Conservation (phyloP, 345 rosid species). For the Dimocarpus longan region DNA sequence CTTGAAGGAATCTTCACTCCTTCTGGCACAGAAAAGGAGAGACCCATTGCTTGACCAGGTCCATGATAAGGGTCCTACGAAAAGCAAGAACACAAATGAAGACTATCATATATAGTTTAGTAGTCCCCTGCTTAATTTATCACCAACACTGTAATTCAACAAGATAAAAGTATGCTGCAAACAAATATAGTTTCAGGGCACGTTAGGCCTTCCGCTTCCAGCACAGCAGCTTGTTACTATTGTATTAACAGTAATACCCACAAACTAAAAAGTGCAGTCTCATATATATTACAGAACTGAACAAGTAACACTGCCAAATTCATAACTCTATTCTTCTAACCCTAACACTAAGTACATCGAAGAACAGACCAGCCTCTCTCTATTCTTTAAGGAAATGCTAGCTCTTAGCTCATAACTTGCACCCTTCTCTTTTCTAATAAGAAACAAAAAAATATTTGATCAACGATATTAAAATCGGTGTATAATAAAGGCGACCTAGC, state of each 20-base stretch:
- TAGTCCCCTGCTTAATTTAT: background rate
- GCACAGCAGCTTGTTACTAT: background rate
- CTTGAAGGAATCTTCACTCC: constrained; percentile 85
- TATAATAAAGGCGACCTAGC: background rate
- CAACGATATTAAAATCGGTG: background rate
- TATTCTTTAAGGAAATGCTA: background rate
- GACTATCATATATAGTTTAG: background rate
- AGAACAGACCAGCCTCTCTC: background rate
- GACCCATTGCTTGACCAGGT: constrained; percentile 98
- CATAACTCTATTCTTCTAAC: background rate
- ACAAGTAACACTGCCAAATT: background rate
- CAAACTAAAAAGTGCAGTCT: background rate
- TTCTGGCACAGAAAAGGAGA: constrained; percentile 87
- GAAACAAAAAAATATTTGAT: too few relatives aligned
- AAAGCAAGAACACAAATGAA: background rate
- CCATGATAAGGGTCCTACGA: constrained; percentile 93
- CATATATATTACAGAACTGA: background rate
- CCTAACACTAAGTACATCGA: too few relatives aligned
- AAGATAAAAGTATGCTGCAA: background rate
- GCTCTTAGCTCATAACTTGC: background rate
- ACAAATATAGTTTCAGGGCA: background rate
- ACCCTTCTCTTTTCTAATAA: background rate
- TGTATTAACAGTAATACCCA: background rate
- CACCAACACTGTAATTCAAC: background rate
- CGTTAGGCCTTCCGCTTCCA: background rate